These are phyloP conservation scores for Selenicereus undatus DNA, from an alignment of 148 eudicot species.

Conservation along the genomic window DNA sequence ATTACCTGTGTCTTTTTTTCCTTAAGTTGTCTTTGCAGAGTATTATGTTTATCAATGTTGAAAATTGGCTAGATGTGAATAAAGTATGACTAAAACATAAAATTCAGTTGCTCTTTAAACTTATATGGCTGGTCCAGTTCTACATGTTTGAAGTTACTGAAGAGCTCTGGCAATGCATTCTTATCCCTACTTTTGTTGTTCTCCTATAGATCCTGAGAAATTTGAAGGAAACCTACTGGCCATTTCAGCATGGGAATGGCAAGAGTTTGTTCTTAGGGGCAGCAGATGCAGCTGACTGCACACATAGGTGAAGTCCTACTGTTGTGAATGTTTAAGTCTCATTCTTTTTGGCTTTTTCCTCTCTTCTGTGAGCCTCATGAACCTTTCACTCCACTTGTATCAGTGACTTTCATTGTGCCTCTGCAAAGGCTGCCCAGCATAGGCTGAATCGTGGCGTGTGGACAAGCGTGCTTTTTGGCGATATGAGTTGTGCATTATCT, in stretches of 20 bases:
- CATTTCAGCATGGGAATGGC: constrained; percentile 66
- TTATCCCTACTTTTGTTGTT: background rate
- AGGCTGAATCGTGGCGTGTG: constrained; percentile 89
- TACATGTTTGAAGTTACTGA: background rate
- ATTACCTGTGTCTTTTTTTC: background rate
- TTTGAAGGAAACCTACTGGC: constrained; percentile 84
- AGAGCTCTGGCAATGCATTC: background rate
- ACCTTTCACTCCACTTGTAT: constrained; percentile 1
- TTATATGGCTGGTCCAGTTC: background rate
- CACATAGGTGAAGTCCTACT: constrained; percentile 38
- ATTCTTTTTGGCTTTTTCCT: constrained; percentile 8
- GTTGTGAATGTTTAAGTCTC: constrained; percentile 6
- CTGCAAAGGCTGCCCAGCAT: constrained; percentile 90
- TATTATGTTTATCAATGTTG: background rate
- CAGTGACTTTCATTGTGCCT: constrained; percentile 70
- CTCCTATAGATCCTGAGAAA: constrained; percentile 55
- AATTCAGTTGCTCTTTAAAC: background rate
- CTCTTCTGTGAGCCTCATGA: constrained; percentile 11
- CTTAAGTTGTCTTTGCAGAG: background rate
- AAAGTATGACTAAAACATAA: background rate
- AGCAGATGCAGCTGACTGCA: constrained; percentile 71
- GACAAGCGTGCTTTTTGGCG: constrained; percentile 88
- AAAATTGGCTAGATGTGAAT: background rate
- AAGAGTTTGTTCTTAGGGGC: constrained; percentile 77
- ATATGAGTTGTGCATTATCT: constrained; percentile 82